Base-by-base conservation (phyloP, 2,329 filamentous ascomycete species). In the Colletotrichum nymphaeae region DNA sequence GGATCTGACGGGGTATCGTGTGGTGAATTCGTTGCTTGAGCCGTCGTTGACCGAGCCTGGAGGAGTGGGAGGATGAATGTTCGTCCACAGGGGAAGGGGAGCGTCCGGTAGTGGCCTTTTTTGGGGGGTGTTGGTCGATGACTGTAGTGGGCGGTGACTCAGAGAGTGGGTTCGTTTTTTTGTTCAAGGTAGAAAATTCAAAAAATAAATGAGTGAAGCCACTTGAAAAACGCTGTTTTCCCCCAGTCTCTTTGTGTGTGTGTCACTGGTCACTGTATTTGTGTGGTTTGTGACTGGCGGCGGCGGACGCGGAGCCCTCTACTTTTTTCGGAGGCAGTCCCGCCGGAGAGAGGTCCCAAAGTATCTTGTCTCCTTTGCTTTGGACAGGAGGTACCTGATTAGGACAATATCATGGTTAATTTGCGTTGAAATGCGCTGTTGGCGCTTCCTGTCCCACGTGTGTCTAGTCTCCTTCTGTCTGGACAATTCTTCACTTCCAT, bases 31-130 rank as follows among this genome's bases (percentile, higher is more conserved):
- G 65, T 35, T 73, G 60, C 71, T 73, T 73, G 71, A 73, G 71
- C 71, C 71, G 71, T 73, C 71, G 71, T 63, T 73, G 71, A 73
- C 71, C 71, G 71, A 73, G 37, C 37, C 14, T 42, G 37, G 14
- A 16, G 70, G 62, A 59, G 63, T 67, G 42, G 65, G 60, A 70
- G 71, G 71, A 73, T 73, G 71, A 73, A 73, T 62, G 60, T 73
- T 73, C 71, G 71, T 73, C 71, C 71, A 73, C 71, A 73, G 71
- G 71, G 71, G 71, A 70, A 68, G 62, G 71, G 63, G 49, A 69
- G 56, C 19, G 30, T 46, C 32, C 32, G 32, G 56, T n/a, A 67
- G 24, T 67, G 56, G 49, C 49, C 58, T 68, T 72, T 72, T 72
- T 56, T 35, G n/a, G 22, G 30, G 46, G 53, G 59, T 46, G n/a